Percentiles rank a stretch among this genome's conserved stretches.
These are phyloP conservation scores for Aquilaria yunnanensis DNA, from an alignment of 345 rosid species.

Conservation along the genomic window DNA sequence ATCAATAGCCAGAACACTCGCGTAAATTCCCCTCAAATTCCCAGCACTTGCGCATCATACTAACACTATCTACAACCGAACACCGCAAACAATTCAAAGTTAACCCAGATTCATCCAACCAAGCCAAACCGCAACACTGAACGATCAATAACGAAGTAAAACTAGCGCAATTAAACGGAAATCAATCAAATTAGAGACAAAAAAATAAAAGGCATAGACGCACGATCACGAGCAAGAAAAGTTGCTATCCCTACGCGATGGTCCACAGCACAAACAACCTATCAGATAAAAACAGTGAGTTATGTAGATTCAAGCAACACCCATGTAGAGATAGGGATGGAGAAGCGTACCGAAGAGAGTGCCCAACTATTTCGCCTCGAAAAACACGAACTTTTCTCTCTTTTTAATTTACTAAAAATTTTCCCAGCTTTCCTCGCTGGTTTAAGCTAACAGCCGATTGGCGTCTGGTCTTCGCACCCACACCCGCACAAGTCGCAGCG, in stretches of 20 bases:
- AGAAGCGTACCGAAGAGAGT: slow-evolving; percentile 25
- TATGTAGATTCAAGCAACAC: not conserved
- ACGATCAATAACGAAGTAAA: no score
- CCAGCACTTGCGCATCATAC: no score
- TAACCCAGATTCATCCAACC: no score
- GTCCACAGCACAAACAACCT: not conserved
- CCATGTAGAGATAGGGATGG: not conserved
- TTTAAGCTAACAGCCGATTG: no score
- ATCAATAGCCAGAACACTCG: no score
- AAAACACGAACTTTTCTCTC: slow-evolving; percentile 16
- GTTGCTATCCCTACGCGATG: not conserved
- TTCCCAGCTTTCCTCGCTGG: not conserved
- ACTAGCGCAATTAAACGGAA: not conserved
- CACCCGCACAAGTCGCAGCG: not conserved
- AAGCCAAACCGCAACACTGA: no score
- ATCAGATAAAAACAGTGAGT: not conserved
- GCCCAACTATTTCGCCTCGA: slow-evolving; percentile 38
- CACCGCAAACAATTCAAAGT: no score
- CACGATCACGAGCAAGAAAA: not conserved
- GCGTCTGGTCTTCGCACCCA: no score
- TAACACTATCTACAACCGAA: no score
- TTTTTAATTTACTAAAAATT: not conserved
- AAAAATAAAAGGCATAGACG: slow-evolving; percentile 3
- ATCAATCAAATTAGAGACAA: not conserved
- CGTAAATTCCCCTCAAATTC: no score